Evolutionary conservation across 2,329 filamentous ascomycete genomes (phyloP).

Genomic region (Trichoderma koningiopsis): DNA sequence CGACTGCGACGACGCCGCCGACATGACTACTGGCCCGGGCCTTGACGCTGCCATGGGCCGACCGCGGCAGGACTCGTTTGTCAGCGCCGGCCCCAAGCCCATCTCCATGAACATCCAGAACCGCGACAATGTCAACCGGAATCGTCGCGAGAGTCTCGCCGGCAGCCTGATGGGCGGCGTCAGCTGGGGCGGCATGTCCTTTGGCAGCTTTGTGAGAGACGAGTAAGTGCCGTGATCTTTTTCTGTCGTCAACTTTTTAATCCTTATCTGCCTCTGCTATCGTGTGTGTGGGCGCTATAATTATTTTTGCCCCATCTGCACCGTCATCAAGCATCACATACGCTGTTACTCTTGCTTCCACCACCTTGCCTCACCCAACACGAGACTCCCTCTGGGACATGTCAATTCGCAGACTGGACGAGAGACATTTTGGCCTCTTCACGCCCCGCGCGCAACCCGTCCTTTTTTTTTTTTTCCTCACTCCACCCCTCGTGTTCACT

Average conservation of each 20-base stretch:
- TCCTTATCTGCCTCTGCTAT: slow-evolving; percentile 18
- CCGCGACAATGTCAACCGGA: slow-evolving; percentile 59
- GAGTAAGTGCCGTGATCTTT: slow-evolving; percentile 69
- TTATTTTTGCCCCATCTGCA: not conserved
- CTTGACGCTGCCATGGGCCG: slow-evolving; percentile 60
- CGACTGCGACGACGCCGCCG: slow-evolving; percentile 40
- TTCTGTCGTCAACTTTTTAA: not conserved
- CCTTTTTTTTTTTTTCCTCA: not conserved
- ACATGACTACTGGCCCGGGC: slow-evolving; percentile 62
- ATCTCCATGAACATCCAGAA: slow-evolving; percentile 68
- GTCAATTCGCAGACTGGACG: not conserved
- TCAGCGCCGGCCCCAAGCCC: slow-evolving; percentile 65
- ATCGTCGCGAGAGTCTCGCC: slow-evolving; percentile 63
- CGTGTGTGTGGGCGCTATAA: slow-evolving; percentile 14
- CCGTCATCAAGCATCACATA: not conserved
- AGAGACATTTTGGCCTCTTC: slow-evolving; percentile 21
- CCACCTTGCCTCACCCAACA: not conserved
- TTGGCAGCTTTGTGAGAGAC: slow-evolving; percentile 95
- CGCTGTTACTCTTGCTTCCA: not conserved
- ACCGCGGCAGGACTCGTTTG: slow-evolving; percentile 65
- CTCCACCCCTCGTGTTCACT: slow-evolving; percentile 8
- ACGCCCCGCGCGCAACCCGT: slow-evolving; percentile 14
- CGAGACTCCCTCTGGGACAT: not conserved
- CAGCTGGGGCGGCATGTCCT: slow-evolving; percentile 96
- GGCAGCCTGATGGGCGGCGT: slow-evolving; percentile 76